These are phyloP conservation scores for Aristolochia contorta DNA, from an alignment of 164 flowering plant species.

Conservation along the genomic window DNA sequence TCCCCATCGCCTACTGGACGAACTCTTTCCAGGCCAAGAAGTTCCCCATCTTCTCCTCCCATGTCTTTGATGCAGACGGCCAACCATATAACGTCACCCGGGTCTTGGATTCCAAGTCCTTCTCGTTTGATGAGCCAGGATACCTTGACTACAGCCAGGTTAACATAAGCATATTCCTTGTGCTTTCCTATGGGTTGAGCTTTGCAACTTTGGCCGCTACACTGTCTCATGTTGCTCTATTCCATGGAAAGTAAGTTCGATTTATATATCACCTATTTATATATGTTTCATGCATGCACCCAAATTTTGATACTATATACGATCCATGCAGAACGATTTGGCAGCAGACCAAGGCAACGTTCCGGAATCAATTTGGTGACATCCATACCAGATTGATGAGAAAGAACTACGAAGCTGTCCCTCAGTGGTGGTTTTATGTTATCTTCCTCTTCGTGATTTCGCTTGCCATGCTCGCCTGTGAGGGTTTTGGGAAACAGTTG, in stretches of 20 bases:
- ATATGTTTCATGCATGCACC: no score
- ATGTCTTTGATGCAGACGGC: conserved; percentile 35
- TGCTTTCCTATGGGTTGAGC: conserved; percentile 32
- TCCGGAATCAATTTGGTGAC: conserved; percentile 4
- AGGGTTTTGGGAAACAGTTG: conserved; percentile 31
- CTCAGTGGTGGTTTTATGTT: conserved; percentile 52
- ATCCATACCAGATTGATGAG: conserved; percentile 42
- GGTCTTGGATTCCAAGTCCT: conserved; percentile 20
- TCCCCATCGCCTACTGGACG: conserved; percentile 47
- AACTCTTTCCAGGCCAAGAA: conserved; percentile 34
- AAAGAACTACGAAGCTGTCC: conserved; percentile 48
- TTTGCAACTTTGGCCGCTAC: conserved; percentile 51
- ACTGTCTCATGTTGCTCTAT: conserved; percentile 52
- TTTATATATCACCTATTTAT: no score
- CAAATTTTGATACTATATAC: no score
- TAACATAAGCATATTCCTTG: conserved; percentile 39
- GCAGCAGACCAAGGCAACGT: conserved; percentile 3
- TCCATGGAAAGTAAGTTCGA: conserved; percentile 26
- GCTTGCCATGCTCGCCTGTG: conserved; percentile 30
- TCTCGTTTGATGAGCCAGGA: conserved; percentile 20
- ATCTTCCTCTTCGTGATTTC: conserved; percentile 17
- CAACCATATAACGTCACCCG: conserved; percentile 24
- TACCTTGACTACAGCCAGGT: conserved; percentile 38
- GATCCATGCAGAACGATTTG: conserved; percentile 2
- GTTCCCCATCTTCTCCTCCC: conserved; percentile 45